Conservation (phyloP, 106 monocot species). For the Posidonia australis region DNA sequence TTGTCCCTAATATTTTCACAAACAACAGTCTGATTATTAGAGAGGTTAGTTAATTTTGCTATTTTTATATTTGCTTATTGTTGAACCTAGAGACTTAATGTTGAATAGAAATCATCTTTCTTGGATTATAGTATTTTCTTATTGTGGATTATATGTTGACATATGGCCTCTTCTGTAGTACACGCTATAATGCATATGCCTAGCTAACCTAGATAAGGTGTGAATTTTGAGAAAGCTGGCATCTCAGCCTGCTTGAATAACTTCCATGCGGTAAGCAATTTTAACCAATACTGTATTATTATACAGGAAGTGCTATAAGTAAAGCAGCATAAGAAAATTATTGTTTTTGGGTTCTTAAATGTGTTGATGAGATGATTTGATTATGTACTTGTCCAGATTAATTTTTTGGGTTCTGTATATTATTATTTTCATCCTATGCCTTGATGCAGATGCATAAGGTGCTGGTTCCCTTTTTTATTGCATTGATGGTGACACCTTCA, state of each 20-base stretch:
- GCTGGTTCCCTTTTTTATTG: constrained; percentile 71
- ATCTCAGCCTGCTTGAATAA: no score
- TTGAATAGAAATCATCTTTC: neutral
- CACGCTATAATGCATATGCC: no score
- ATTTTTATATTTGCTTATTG: neutral
- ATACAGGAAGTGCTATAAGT: no score
- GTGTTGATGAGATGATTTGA: neutral
- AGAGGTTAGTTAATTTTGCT: constrained; percentile 34
- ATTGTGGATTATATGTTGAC: neutral
- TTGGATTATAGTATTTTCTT: neutral
- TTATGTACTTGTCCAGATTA: neutral
- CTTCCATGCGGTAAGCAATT: no score
- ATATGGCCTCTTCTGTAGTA: no score
- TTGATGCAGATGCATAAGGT: constrained; percentile 76
- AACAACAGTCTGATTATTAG: constrained; percentile 39
- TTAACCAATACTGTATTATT: no score
- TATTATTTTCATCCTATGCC: neutral
- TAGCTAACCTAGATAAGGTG: no score
- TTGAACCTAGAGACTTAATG: neutral
- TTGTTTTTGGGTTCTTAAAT: neutral
- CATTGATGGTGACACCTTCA: constrained; percentile 62
- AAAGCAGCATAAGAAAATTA: no score
- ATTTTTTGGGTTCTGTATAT: neutral
- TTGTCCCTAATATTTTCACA: constrained; percentile 67
- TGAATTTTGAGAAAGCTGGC: no score